Percentiles rank a stretch among this genome's conserved stretches.
These are phyloP conservation scores for Sarocladium kiliense DNA, from an alignment of 2,329 filamentous ascomycete genomes.

Conservation along the genomic window DNA sequence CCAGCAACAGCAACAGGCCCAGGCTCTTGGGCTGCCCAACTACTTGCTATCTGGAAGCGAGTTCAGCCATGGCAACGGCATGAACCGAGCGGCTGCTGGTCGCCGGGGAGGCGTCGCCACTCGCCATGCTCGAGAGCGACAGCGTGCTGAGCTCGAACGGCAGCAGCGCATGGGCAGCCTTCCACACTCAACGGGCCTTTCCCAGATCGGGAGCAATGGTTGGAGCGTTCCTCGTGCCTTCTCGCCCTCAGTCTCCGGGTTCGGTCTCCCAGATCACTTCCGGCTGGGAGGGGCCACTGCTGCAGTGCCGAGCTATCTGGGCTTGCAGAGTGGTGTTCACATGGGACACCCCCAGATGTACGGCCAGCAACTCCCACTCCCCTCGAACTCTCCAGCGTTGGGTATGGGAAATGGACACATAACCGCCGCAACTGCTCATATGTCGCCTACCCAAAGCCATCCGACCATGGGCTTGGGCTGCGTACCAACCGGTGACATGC, in stretches of 20 bases:
- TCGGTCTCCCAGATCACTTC: neutral
- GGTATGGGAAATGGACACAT: neutral
- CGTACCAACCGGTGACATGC: neutral
- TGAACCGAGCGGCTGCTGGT: slow-evolving; percentile 6
- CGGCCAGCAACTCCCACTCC: neutral
- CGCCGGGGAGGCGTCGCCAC: slow-evolving; percentile 1
- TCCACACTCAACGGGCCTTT: neutral
- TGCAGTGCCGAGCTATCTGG: neutral
- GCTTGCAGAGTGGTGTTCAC: neutral
- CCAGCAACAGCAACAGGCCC: neutral
- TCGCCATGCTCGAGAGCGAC: neutral
- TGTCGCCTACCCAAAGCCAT: neutral
- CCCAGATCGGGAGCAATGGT: neutral
- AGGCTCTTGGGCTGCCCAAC: neutral
- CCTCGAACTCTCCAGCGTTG: neutral
- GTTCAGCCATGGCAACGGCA: neutral
- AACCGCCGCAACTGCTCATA: neutral
- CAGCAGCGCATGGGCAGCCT: neutral
- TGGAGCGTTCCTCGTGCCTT: neutral
- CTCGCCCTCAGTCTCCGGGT: neutral
- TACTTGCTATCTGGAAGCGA: neutral
- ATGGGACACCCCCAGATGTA: neutral
- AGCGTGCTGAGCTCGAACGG: neutral
- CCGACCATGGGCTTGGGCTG: neutral
- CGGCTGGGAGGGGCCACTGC: neutral